Evolutionary conservation across 768 basidiomycete species (phyloP).

Genomic region (Pilatotrama ljubarskyi): DNA sequence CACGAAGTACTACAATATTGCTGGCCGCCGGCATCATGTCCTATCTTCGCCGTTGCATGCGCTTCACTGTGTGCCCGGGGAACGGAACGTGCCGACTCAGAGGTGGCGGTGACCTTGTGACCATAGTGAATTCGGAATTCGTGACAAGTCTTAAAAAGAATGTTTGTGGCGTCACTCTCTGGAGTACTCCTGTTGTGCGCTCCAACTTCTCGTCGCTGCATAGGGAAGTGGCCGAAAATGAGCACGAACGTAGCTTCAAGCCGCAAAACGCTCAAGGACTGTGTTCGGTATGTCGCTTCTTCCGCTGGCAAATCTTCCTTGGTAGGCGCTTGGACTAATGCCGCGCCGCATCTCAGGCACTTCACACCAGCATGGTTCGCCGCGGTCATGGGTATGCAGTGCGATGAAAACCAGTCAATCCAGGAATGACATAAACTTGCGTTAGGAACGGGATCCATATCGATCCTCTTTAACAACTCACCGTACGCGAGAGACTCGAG

Average conservation of each 20-base stretch:
- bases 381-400: slow-evolving; percentile 50
- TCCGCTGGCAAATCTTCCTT: background rate
- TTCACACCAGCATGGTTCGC: slow-evolving; percentile 60
- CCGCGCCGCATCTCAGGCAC: slow-evolving; percentile 34
- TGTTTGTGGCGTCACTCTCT: background rate
- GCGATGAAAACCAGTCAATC: background rate
- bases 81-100: background rate
- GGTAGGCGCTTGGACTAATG: background rate
- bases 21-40: too few species aligned
- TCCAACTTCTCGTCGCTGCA: background rate
- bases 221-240: background rate
- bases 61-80: too few species aligned
- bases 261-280: slow-evolving; percentile 37
- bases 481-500: slow-evolving; percentile 50
- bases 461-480: slow-evolving; percentile 55
- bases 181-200: background rate
- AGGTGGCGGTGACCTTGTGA: slow-evolving; percentile 17
- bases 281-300: slow-evolving; percentile 33
- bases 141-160: background rate
- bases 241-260: background rate
- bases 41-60: too few species aligned
- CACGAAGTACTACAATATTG: too few species aligned
- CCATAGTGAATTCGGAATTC: slow-evolving; percentile 2
- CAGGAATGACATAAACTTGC: background rate
- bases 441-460: slow-evolving; percentile 49